Base-by-base conservation (phyloP, 345 rosid genomes). In the Angophora floribunda region DNA sequence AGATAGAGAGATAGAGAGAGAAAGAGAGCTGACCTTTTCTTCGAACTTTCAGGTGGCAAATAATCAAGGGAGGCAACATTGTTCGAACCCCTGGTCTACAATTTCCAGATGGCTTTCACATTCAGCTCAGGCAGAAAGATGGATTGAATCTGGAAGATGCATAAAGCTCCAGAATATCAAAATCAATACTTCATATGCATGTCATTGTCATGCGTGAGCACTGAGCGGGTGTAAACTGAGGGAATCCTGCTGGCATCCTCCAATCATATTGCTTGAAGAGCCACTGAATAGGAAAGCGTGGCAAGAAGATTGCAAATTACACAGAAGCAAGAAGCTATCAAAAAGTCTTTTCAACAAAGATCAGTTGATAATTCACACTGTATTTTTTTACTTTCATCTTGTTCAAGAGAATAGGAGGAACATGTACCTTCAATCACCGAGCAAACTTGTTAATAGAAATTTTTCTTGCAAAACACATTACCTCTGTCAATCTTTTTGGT, bases 51-150 rank as follows among this genome's bases (percentile, higher is more conserved):
- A 97, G 99, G 90, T 96, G 97, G 97, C 90, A 91, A 88, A 89
- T 91, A 32, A 90, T 95, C 51, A 91, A 91, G 93, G 99, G 99
- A 90, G 99, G 99, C 84, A 90, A 95, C 75, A 92, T 92, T 88
- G 50, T 92, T 26, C 93, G 99, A 86, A 96, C 94, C 85, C 99
- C 99, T 41, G 99, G 99, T 85, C 89, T 97, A 84, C 97, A 94
- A 87, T 97, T 96, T 93, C 98, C 97, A 51, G 91, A 93, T 85
- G 99, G 99, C 36, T 96, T 92, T 86, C 96, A 93, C 84, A 89
- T 96, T 88, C 95, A 91, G 86, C 86, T 97, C 88, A 86, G 55
- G 63, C 93, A 93, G 90, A 96, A 89, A 91, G 92, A 90, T 32
- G 47, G 24, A 36, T 9, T 70, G 80, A 70, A 70, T 70, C 7